Percentiles rank a stretch among this genome's conserved stretches.
Conservation (phyloP, 1,284 basidiomycete genomes). For the Ustilago xerochloae region DNA sequence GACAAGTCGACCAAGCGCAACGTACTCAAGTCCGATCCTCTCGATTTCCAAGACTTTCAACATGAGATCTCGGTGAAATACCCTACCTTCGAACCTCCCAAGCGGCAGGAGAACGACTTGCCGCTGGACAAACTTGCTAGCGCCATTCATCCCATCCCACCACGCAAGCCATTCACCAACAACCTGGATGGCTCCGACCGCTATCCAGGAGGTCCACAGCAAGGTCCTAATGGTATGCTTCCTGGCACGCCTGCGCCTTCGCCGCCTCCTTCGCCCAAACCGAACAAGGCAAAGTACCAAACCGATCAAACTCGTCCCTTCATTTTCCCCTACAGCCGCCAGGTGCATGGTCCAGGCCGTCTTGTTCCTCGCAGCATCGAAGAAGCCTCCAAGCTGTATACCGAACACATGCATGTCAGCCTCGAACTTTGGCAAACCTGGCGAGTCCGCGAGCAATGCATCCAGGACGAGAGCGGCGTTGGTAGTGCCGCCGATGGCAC, state of each 20-base stretch:
- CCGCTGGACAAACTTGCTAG: conserved; percentile 67
- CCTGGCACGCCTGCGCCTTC: conserved; percentile 79
- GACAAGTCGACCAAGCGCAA: conserved; percentile 41
- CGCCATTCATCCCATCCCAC: conserved; percentile 55
- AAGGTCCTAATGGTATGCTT: conserved; percentile 37
- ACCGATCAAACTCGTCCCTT: conserved; percentile 96
- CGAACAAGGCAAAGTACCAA: conserved; percentile 98
- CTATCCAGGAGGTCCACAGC: conserved; percentile 79
- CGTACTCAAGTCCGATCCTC: conserved; percentile 58
- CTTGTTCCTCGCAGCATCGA: conserved; percentile 93
- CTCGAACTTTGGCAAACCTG: conserved; percentile 92
- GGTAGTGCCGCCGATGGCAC: conserved; percentile 73
- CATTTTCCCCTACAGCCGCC: conserved; percentile 84
- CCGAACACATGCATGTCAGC: conserved; percentile 88
- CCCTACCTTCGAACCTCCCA: conserved; percentile 71
- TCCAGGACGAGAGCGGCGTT: conserved; percentile 90
- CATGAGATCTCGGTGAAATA: conserved; percentile 65
- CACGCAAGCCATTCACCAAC: conserved; percentile 51
- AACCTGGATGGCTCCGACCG: conserved; percentile 84
- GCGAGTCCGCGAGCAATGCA: conserved; percentile 92
- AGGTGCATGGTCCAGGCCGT: conserved; percentile 67
- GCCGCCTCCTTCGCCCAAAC: conserved; percentile 85
- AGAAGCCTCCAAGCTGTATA: conserved; percentile 91
- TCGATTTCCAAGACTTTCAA: conserved; percentile 62
- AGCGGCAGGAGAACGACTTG: conserved; percentile 62